These are phyloP conservation scores for Eurotiales sp. DNA, from an alignment of 2,329 filamentous ascomycete genomes.

Conservation along the genomic window DNA sequence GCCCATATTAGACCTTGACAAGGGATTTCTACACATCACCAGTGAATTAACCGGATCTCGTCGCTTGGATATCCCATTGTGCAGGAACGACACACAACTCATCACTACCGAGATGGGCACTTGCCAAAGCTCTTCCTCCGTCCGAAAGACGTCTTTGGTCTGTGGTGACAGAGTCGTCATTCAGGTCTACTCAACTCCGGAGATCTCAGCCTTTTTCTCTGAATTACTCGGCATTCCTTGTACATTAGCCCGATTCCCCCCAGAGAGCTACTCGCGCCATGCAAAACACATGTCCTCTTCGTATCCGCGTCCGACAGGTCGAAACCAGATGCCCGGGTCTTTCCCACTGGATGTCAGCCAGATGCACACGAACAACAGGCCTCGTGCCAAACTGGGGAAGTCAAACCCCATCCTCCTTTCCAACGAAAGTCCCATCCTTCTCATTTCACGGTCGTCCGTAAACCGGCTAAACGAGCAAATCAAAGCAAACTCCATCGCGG, in stretches of 20 bases:
- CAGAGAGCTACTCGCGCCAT: constrained; percentile 62
- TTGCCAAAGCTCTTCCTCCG: constrained; percentile 26
- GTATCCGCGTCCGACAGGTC: constrained; percentile 31
- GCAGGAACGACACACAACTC: constrained; percentile 37
- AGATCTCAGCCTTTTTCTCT: constrained; percentile 75
- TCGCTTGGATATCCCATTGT: constrained; percentile 35
- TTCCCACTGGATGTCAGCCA: constrained; percentile 44
- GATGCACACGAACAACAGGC: constrained; percentile 15
- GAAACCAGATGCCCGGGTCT: constrained; percentile 46
- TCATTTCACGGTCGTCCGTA: constrained; percentile 76
- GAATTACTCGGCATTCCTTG: constrained; percentile 72
- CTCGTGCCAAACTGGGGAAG: constrained; percentile 14
- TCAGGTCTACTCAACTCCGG: constrained; percentile 63
- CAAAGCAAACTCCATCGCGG: constrained; percentile 42
- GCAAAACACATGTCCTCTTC: constrained; percentile 62
- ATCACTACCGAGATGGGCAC: constrained; percentile 61
- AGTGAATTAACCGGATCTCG: constrained; percentile 30
- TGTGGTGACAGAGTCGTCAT: constrained; percentile 76
- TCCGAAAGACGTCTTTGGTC: constrained; percentile 58
- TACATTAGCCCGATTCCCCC: constrained; percentile 76
- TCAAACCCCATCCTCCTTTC: constrained; percentile 68
- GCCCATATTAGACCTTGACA: constrained; percentile 68
- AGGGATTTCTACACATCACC: constrained; percentile 61
- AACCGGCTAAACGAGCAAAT: constrained; percentile 74
- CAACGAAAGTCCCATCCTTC: constrained; percentile 90